Conservation (phyloP, 2,329 filamentous ascomycete species). For the Alternaria triticina region DNA sequence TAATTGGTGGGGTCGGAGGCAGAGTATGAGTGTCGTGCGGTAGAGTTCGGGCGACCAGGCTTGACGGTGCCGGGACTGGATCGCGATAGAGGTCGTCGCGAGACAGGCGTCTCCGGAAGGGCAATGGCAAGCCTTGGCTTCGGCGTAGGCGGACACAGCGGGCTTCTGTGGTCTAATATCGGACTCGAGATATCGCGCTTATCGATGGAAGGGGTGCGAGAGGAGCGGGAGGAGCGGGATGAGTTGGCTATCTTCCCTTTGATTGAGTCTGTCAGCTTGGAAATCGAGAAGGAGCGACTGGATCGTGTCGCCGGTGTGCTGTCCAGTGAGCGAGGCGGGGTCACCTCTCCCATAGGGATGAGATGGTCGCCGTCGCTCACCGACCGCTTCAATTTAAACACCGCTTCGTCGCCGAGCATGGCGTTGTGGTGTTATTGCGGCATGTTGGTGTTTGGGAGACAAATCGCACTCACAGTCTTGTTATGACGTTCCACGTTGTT, state of each 20-base stretch:
- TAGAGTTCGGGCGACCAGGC: not conserved
- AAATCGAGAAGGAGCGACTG: constrained; percentile 34
- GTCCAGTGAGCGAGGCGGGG: constrained; percentile 19
- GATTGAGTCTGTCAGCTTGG: constrained; percentile 36
- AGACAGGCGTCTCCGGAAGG: constrained; percentile 1
- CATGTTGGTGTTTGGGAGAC: constrained; percentile 12
- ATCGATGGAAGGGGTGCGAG: constrained; percentile 22
- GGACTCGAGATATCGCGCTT: constrained; percentile 36
- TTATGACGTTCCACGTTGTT: constrained; percentile 20
- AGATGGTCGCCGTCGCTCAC: constrained; percentile 30
- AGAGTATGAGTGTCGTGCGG: constrained; percentile 23
- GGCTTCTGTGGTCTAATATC: constrained; percentile 23
- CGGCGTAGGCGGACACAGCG: constrained; percentile 22
- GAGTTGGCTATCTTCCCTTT: constrained; percentile 27
- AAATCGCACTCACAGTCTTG: constrained; percentile 29
- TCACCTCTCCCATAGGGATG: constrained; percentile 18
- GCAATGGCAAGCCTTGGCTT: not conserved
- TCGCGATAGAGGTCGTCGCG: constrained; percentile 11
- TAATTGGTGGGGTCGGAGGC: constrained; percentile 30
- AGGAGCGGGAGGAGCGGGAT: constrained; percentile 18
- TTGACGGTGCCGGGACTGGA: constrained; percentile 14
- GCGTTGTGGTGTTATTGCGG: constrained; percentile 9
- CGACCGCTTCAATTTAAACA: constrained; percentile 34
- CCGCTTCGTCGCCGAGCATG: constrained; percentile 25
- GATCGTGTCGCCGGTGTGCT: constrained; percentile 11